These are phyloP conservation scores for Rhodotorula babjevae DNA, from an alignment of 768 basidiomycete species.

Conservation along the genomic window DNA sequence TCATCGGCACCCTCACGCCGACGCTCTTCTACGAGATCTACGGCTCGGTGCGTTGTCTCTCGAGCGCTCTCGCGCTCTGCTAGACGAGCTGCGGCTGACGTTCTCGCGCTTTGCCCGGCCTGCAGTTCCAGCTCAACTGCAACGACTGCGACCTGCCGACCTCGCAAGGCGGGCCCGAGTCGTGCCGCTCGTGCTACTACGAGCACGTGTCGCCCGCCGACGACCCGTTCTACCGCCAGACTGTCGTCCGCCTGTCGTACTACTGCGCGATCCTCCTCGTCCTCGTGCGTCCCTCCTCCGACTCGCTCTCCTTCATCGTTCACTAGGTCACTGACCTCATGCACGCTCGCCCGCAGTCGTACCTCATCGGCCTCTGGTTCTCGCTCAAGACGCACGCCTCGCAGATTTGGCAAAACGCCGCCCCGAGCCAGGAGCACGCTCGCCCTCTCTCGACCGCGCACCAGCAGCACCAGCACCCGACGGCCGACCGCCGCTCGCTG, in stretches of 20 bases:
- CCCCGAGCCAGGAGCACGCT: slow-evolving; percentile 21
- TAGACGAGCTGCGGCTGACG: no score
- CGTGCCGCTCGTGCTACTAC: slow-evolving; percentile 89
- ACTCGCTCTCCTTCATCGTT: not conserved
- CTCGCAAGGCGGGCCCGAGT: slow-evolving; percentile 43
- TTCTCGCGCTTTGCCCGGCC: not conserved
- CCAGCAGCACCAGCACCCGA: not conserved
- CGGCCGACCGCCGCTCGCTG: slow-evolving; percentile 21
- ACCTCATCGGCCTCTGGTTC: slow-evolving; percentile 96
- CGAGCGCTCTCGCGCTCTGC: not conserved
- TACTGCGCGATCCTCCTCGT: slow-evolving; percentile 85
- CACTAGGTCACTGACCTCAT: not conserved
- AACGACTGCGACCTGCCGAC: slow-evolving; percentile 62
- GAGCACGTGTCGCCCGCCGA: slow-evolving; percentile 84
- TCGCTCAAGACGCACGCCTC: slow-evolving; percentile 94
- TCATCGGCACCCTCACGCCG: slow-evolving; percentile 90
- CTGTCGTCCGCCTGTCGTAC: slow-evolving; percentile 92
- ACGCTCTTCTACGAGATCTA: slow-evolving; percentile 98
- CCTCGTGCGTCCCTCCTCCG: slow-evolving; percentile 59
- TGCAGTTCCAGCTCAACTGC: slow-evolving; percentile 80
- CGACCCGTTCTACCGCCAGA: slow-evolving; percentile 94
- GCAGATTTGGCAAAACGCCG: slow-evolving; percentile 91
- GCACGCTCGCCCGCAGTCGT: no score
- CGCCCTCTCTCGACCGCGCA: slow-evolving; percentile 14
- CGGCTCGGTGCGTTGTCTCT: slow-evolving; percentile 68